Base-by-base conservation (phyloP, 768 basidiomycete genomes). In the Agrocybe praecox region DNA sequence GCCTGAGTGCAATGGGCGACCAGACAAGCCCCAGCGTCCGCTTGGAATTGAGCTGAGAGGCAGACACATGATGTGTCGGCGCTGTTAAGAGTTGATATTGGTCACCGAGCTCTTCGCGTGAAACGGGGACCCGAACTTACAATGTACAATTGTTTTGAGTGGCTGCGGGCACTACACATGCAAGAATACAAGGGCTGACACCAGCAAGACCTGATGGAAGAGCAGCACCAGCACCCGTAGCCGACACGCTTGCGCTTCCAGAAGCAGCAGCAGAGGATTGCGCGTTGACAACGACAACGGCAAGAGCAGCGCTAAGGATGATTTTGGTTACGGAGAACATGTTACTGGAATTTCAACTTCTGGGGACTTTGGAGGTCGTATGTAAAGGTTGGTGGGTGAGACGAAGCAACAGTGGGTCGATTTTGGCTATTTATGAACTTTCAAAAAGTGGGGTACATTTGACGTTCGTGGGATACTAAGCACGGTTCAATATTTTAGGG, bases 111-210 rank as follows among this genome's bases (percentile, higher is more conserved):
- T 29, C 9, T 5, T 29, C 9, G 4, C 26, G 26, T 9, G 26
- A 29, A 29, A 29, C 5, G 9, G 26, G 4, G 26, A 9, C 26
- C 9, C 9, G 22, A 19, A 57, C 64, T 6, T 57, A 69, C 67
- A 67, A 64, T 19, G 45, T 14, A 26, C 67, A 69, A 0, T 52
- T 53, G 34, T 60, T 62, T 2, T 33, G 14, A 0, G 22, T 6
- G 2, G 67, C 67, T 33, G 67, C 67, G 8, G 63, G 58, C 2
- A 34, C 22, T 12, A 67, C 50, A 15, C 67, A 69, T 1, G 52
- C 56, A 24, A 69, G 40, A 19, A 67, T 52, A 24, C 67, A 69
- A 19, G 62, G 57, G 18, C 61, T 52, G 24, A 69, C 51, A 12
- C 60, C 58, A 15, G 59, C 50, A 15, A 61, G 46, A 17, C 47